These are phyloP conservation scores for Colletotrichum paranaense DNA, from an alignment of 2,329 filamentous ascomycete genomes.

Conservation along the genomic window DNA sequence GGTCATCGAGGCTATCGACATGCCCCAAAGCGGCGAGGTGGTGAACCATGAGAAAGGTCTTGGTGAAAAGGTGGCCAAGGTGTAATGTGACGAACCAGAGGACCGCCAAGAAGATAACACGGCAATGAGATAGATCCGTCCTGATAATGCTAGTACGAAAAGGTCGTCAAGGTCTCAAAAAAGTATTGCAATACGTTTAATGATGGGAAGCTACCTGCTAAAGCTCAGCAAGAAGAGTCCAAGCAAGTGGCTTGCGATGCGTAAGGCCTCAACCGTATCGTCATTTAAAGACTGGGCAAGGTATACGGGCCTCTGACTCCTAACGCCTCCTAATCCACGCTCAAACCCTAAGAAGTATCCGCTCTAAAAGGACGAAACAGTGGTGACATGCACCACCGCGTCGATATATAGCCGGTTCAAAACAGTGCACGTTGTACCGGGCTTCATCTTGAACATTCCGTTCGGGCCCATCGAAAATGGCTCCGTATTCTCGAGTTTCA, in stretches of 20 bases:
- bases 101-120: neutral
- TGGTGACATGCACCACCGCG: slow-evolving; percentile 54
- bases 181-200: neutral
- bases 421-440: slow-evolving; percentile 50
- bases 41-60: neutral
- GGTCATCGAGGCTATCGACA: slow-evolving; percentile 15
- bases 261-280: neutral
- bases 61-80: slow-evolving; percentile 5
- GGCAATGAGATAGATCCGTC: neutral
- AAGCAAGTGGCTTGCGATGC: neutral
- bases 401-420: slow-evolving; percentile 58
- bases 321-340: too few relatives aligned
- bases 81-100: neutral
- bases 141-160: neutral
- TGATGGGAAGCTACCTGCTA: neutral
- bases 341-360: neutral
- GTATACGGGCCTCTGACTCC: too few relatives aligned
- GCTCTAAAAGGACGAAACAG: slow-evolving; percentile 37
- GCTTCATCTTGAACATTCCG: slow-evolving; percentile 56
- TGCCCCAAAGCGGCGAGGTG: neutral
- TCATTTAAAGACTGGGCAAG: too few relatives aligned
- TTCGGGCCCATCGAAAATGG: slow-evolving; percentile 55
- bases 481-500: slow-evolving; percentile 48
- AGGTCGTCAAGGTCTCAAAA: neutral
- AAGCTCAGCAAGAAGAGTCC: neutral